Percentiles rank a stretch among this genome's conserved stretches.
Evolutionary conservation across 768 basidiomycete species (phyloP).

Genomic region (Amanita subjunquillea): DNA sequence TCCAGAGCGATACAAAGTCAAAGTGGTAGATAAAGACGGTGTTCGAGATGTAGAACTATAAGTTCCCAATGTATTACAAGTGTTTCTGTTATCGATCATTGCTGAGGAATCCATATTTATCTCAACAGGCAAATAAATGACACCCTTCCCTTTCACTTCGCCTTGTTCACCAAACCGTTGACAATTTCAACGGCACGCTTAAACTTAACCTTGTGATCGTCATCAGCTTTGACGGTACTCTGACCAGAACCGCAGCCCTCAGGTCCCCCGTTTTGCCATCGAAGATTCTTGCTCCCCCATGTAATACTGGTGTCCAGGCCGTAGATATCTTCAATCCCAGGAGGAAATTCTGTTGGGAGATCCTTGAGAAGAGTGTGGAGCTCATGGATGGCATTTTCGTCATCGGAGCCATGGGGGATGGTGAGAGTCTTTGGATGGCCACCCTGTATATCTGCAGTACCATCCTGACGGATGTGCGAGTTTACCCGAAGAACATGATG

Average conservation of each 20-base stretch:
- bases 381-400: slow-evolving; percentile 39
- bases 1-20: slow-evolving; percentile 78
- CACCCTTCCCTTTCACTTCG: slow-evolving; percentile 7
- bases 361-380: slow-evolving; percentile 48
- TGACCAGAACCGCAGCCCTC: slow-evolving; percentile 46
- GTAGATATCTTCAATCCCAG: slow-evolving; percentile 65
- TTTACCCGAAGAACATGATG: slow-evolving; percentile 26
- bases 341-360: slow-evolving; percentile 44
- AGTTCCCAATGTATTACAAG: slow-evolving; percentile 1
- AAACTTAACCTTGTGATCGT: slow-evolving; percentile 59
- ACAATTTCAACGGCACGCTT: slow-evolving; percentile 62
- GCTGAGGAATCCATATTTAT: no score
- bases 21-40: slow-evolving; percentile 89
- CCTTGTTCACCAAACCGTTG: slow-evolving; percentile 32
- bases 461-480: slow-evolving; percentile 36
- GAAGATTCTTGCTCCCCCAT: slow-evolving; percentile 43
- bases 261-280: slow-evolving; percentile 55
- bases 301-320: slow-evolving; percentile 57
- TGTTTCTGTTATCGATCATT: background rate
- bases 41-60: slow-evolving; percentile 71
- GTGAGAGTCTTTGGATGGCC: slow-evolving; percentile 31
- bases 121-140: no score
- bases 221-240: slow-evolving; percentile 39
- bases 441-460: slow-evolving; percentile 31
- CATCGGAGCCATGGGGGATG: slow-evolving; percentile 9